Conservation (phyloP, 768 basidiomycete genomes). For the Gymnopilus junonius region DNA sequence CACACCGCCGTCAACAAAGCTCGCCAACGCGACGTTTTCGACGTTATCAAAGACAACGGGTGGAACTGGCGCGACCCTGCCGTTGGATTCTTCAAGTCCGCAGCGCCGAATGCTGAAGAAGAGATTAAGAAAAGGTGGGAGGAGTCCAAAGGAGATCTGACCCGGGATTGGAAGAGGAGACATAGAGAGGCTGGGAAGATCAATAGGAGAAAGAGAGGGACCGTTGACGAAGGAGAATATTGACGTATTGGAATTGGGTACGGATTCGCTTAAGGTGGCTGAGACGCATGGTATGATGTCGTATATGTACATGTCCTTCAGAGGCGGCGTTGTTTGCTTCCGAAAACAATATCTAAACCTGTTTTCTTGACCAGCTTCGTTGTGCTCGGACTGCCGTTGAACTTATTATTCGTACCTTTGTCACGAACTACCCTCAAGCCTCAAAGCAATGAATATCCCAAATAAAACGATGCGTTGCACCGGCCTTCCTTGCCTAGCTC, state of each 20-base stretch:
- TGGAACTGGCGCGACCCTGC: slow-evolving; percentile 50
- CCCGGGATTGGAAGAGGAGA: slow-evolving; percentile 77
- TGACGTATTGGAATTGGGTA: not conserved
- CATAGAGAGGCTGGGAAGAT: slow-evolving; percentile 78
- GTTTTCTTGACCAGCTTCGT: not conserved
- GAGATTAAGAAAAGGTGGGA: slow-evolving; percentile 76
- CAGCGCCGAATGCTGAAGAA: slow-evolving; percentile 47
- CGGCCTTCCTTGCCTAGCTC: too few species aligned
- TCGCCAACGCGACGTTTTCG: slow-evolving; percentile 49
- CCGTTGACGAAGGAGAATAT: slow-evolving; percentile 25
- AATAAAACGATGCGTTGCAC: too few species aligned
- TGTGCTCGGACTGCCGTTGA: not conserved
- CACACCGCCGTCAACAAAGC: slow-evolving; percentile 31
- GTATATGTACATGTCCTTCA: too few species aligned
- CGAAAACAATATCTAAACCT: too few species aligned
- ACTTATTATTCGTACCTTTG: not conserved
- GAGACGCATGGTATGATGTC: too few species aligned
- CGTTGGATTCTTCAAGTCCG: slow-evolving; percentile 48
- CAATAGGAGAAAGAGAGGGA: slow-evolving; percentile 53
- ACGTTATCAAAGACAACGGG: slow-evolving; percentile 50
- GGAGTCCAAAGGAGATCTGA: slow-evolving; percentile 65
- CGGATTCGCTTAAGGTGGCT: not conserved
- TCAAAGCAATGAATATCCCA: too few species aligned
- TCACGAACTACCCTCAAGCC: too few species aligned
- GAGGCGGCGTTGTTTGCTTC: too few species aligned